Percentiles rank a stretch among this genome's conserved stretches.
These are phyloP conservation scores for Penicillium canescens DNA, from an alignment of 495 filamentous ascomycete species.

Conservation along the genomic window DNA sequence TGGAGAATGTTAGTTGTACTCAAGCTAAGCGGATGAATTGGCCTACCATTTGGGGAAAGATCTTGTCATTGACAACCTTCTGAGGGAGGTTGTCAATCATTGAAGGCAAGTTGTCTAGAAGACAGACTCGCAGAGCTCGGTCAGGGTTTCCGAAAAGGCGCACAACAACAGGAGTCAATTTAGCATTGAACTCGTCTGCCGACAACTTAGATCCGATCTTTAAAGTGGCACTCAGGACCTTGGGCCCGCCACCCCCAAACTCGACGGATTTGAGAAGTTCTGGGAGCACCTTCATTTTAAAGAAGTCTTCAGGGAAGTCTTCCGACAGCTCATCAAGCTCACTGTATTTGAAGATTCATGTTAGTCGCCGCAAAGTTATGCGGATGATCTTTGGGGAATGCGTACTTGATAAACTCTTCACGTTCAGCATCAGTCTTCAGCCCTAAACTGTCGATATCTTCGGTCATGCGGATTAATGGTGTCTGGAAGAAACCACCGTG, in stretches of 20 bases:
- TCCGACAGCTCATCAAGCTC: constrained; percentile 84
- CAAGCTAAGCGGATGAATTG: constrained; percentile 3
- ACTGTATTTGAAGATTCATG: constrained; percentile 38
- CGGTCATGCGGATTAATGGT: constrained; percentile 83
- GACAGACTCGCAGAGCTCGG: constrained; percentile 85
- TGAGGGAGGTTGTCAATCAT: constrained; percentile 93
- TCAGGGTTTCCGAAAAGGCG: constrained; percentile 90
- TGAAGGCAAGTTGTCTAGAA: constrained; percentile 81
- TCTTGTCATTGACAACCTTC: constrained; percentile 92
- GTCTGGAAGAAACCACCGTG: constrained; percentile 88
- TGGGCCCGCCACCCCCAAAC: constrained; percentile 93
- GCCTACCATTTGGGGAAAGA: constrained; percentile 87
- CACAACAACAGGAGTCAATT: constrained; percentile 82
- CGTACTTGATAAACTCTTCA: constrained; percentile 78
- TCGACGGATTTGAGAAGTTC: constrained; percentile 97
- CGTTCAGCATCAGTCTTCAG: constrained; percentile 82
- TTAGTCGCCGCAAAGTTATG: background rate
- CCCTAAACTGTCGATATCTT: constrained; percentile 88
- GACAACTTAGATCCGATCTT: constrained; percentile 86
- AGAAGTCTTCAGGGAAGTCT: constrained; percentile 95
- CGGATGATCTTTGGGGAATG: background rate
- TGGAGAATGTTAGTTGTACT: constrained; percentile 25
- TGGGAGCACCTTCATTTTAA: constrained; percentile 94
- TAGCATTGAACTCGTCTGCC: constrained; percentile 84
- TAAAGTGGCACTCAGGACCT: constrained; percentile 83